Percentiles rank a stretch among this genome's conserved stretches.
phyloP scores from a whole-genome alignment of 345 rosid genomes.

The Populus pruinosa region DNA sequence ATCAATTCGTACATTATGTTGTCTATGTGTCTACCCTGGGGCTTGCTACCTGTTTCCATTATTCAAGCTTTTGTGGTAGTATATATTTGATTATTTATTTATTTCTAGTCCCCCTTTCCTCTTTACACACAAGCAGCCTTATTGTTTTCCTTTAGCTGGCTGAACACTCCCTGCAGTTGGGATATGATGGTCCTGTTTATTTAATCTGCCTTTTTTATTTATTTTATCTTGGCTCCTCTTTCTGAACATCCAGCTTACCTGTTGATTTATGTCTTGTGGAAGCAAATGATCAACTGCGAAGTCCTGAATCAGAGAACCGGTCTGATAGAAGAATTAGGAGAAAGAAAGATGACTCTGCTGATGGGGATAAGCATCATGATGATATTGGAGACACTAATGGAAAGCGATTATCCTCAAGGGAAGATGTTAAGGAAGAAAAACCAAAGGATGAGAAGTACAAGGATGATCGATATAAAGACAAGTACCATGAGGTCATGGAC shows the following conservation, averaged over 20 bases:
- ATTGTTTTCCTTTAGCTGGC: background rate
- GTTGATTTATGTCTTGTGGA: slow-evolving; percentile 25
- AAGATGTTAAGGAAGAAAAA: slow-evolving; percentile 60
- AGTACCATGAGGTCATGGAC: slow-evolving; percentile 48
- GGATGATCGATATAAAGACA: slow-evolving; percentile 55
- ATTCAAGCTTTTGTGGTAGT: background rate
- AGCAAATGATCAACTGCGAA: slow-evolving; percentile 51
- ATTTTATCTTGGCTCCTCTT: background rate
- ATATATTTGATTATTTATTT: background rate
- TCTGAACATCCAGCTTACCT: slow-evolving; percentile 5
- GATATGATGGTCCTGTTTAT: background rate
- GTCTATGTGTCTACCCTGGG: background rate
- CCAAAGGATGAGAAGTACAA: slow-evolving; percentile 61
- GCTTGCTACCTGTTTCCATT: background rate
- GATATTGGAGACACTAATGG: slow-evolving; percentile 52
- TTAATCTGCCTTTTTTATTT: background rate
- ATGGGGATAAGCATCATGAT: slow-evolving; percentile 55
- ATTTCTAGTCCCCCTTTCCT: background rate
- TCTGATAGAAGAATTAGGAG: slow-evolving; percentile 60
- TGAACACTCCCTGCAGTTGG: background rate
- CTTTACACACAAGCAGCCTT: background rate
- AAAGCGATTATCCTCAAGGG: slow-evolving; percentile 40
- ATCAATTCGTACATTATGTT: background rate
- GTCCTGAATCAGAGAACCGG: slow-evolving; percentile 50
- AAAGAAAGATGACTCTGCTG: slow-evolving; percentile 59